Conservation (phyloP, 495 filamentous ascomycete species). For the Aspergillus taichungensis region DNA sequence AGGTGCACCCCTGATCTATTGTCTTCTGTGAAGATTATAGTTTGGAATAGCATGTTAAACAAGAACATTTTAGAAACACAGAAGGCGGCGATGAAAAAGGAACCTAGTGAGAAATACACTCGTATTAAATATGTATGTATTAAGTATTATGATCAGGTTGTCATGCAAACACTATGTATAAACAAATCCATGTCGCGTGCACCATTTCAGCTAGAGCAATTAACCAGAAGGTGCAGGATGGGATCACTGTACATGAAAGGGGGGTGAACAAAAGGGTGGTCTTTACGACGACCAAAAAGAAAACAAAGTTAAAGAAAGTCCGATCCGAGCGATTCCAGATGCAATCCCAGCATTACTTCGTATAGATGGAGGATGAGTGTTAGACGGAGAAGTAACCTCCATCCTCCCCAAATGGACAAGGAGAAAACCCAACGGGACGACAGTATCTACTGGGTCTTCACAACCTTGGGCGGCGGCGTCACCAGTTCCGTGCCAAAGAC, state of each 20-base stretch:
- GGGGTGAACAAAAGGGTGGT: neutral
- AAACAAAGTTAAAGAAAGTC: slow-evolving; percentile 9
- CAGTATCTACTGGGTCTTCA: slow-evolving; percentile 47
- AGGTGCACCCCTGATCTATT: too few species aligned
- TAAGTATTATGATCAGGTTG: slow-evolving; percentile 20
- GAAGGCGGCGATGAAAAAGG: neutral
- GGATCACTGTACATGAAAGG: slow-evolving; percentile 14
- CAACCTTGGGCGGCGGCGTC: slow-evolving; percentile 30
- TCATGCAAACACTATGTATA: slow-evolving; percentile 7
- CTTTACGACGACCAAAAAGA: neutral
- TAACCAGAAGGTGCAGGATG: neutral
- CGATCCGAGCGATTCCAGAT: slow-evolving; percentile 1
- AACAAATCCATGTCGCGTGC: neutral
- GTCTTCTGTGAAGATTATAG: too few species aligned
- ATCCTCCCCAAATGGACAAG: too few species aligned
- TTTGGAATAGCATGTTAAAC: too few species aligned
- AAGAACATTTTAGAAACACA: neutral
- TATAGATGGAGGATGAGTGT: slow-evolving; percentile 2
- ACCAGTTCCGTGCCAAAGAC: slow-evolving; percentile 83
- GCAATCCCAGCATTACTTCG: slow-evolving; percentile 20
- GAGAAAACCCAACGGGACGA: too few species aligned
- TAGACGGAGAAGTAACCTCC: neutral
- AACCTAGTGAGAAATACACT: slow-evolving; percentile 8
- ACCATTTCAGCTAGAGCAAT: neutral
- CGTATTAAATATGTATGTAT: slow-evolving; percentile 16